Conservation (phyloP, 2,329 filamentous ascomycete species). For the Beauveria varroae region DNA sequence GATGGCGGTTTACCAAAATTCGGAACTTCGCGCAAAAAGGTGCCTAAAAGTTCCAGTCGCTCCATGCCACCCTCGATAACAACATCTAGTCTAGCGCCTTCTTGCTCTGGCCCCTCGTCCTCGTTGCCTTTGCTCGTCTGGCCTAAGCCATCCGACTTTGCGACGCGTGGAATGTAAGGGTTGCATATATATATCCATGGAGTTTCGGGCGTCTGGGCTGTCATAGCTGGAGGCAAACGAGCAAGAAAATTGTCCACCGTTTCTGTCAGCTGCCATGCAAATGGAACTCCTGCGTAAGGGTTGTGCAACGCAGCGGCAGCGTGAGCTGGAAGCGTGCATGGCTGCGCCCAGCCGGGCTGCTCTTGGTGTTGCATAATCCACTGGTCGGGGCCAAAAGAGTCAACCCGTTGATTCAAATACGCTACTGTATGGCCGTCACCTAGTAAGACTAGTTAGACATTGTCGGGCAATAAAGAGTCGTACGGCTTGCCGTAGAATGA, state of each 20-base stretch:
- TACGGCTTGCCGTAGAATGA: background rate
- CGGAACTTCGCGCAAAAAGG: conserved; percentile 42
- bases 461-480: background rate
- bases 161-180: conserved; percentile 40
- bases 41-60: conserved; percentile 37
- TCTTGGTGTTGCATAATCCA: conserved; percentile 31
- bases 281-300: conserved; percentile 44
- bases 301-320: conserved; percentile 43
- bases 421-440: conserved; percentile 45
- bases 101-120: conserved; percentile 40
- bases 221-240: conserved; percentile 61
- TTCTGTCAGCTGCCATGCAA: conserved; percentile 58
- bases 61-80: conserved; percentile 48
- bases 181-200: conserved; percentile 72
- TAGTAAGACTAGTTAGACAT: conserved; percentile 22
- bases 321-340: conserved; percentile 13
- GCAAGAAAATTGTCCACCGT: conserved; percentile 56
- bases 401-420: conserved; percentile 41
- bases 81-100: conserved; percentile 35
- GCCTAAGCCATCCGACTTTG: conserved; percentile 25
- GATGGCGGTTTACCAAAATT: conserved; percentile 25
- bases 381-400: conserved; percentile 39
- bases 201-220: conserved; percentile 33
- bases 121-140: conserved; percentile 37
- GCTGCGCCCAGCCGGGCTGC: conserved; percentile 21